Conservation (phyloP, 2,329 filamentous ascomycete species). For the Madurella mycetomatis region DNA sequence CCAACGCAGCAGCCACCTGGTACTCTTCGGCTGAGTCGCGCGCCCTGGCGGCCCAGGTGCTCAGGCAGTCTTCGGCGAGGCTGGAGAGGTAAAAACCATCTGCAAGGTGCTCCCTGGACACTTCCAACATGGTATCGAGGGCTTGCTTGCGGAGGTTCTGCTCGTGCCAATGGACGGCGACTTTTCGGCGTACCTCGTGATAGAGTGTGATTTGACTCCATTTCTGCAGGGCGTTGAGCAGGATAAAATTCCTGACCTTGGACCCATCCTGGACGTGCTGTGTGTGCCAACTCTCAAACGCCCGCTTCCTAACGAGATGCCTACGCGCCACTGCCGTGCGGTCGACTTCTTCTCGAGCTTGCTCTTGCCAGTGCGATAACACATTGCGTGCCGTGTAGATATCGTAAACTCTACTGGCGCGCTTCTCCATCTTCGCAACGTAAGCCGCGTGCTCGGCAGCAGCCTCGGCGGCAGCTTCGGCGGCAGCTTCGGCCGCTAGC, state of each 20-base stretch:
- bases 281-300: slow-evolving; percentile 65
- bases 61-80: slow-evolving; percentile 15
- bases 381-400: slow-evolving; percentile 61
- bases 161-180: slow-evolving; percentile 30
- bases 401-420: slow-evolving; percentile 60
- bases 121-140: slow-evolving; percentile 32
- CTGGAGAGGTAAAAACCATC: slow-evolving; percentile 19
- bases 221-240: slow-evolving; percentile 26
- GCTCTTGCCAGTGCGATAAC: slow-evolving; percentile 65
- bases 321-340: slow-evolving; percentile 64
- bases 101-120: slow-evolving; percentile 26
- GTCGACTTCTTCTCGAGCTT: slow-evolving; percentile 59
- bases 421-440: slow-evolving; percentile 46
- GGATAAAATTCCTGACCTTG: slow-evolving; percentile 39
- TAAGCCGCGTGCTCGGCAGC: slow-evolving; percentile 28
- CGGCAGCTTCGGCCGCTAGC: slow-evolving; percentile 14
- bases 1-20: slow-evolving; percentile 15
- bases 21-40: slow-evolving; percentile 9
- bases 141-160: slow-evolving; percentile 28
- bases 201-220: slow-evolving; percentile 27
- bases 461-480: too few relatives aligned
- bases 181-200: slow-evolving; percentile 21
- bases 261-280: slow-evolving; percentile 58
- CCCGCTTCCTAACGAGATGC: slow-evolving; percentile 64
- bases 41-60: slow-evolving; percentile 23